These are phyloP conservation scores for Geum urbanum DNA, from an alignment of 306 rosid species.

Conservation along the genomic window DNA sequence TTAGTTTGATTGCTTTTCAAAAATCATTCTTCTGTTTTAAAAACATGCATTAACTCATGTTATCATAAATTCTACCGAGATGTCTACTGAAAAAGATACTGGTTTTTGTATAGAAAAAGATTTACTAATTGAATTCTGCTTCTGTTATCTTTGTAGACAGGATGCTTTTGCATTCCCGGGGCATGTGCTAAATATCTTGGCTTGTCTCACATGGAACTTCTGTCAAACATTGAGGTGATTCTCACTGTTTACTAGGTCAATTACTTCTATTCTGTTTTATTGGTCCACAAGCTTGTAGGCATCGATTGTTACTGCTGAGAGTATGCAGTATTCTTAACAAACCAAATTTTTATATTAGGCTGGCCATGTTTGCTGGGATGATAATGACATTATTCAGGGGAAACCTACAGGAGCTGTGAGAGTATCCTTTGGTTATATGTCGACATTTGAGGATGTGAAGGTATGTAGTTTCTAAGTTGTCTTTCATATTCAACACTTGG, in stretches of 20 bases:
- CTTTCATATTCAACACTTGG: neutral
- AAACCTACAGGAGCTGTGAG: conserved; percentile 97
- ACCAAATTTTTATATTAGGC: conserved; percentile 45
- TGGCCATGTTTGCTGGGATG: conserved; percentile 98
- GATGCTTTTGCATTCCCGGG: conserved; percentile 99
- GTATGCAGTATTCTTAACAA: conserved; percentile 11
- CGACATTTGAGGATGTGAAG: conserved; percentile 88
- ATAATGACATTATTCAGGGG: conserved; percentile 74
- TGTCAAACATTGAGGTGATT: conserved; percentile 75
- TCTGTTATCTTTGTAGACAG: conserved; percentile 59
- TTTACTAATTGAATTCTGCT: neutral
- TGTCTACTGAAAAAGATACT: neutral
- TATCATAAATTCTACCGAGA: neutral
- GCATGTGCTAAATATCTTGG: conserved; percentile 97
- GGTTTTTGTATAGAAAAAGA: neutral
- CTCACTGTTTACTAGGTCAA: conserved; percentile 5
- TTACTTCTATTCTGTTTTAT: neutral
- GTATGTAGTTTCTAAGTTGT: conserved; percentile 29
- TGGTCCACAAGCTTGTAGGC: conserved; percentile 8
- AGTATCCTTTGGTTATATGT: conserved; percentile 95
- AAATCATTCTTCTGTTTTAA: too few relatives aligned
- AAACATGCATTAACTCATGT: neutral
- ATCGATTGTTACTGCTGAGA: conserved; percentile 9
- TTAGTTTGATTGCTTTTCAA: neutral
- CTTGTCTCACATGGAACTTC: conserved; percentile 73